Base-by-base conservation (phyloP, 768 basidiomycete species). In the Naematelia aurantialba region DNA sequence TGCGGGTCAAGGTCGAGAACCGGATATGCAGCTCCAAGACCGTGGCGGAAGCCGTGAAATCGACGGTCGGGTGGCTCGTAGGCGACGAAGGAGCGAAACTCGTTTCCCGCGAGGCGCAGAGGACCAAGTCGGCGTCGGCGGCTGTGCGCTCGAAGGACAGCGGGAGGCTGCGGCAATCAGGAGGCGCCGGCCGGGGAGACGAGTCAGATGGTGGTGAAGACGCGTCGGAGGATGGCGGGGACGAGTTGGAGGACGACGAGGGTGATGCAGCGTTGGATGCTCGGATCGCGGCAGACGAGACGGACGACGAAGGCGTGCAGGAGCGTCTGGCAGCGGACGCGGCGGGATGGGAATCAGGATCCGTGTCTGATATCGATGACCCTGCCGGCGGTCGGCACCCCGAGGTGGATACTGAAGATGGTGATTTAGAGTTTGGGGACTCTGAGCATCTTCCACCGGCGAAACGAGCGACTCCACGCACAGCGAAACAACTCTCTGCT, bases 1-100 rank as follows among this genome's bases (percentile, higher is more conserved):
- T 63, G 2, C 67, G 78, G 25, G 82, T 81, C 1, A 89, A 87
- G 76, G 82, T 87, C 0, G 85, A 87, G 66, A 85, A 82, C 60
- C 83, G 87, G 34, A 78, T 94, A 8, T 79, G 88, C 44, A 91
- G 89, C 69, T 87, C 87, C 3, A 91, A 88, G 72, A 74, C 81
- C n/a, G 78, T 91, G 11, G 85, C 89, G 1, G 78, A 80, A 1
- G 84, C 83, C 62, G 79, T 89, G 1, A 77, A 78, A 5, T 72
- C 75, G 22, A 81, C 83, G 13, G 69, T 91, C 1, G 80, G 80
- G 10, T 79, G 80, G 50, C 72, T 91, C 13, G 54, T 71, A 1
- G 73, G 70, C 14, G 71, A 76, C 50, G 62, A 72, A 30, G 67
- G 67, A 0, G 71, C 68, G 8, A 69, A 61, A 44, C 55, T 74